Evolutionary conservation across 1,139 yeast species (phyloP), one percentile per base, ranked within the genome.

Genomic region (Yamadazyma dushanensis): DNA sequence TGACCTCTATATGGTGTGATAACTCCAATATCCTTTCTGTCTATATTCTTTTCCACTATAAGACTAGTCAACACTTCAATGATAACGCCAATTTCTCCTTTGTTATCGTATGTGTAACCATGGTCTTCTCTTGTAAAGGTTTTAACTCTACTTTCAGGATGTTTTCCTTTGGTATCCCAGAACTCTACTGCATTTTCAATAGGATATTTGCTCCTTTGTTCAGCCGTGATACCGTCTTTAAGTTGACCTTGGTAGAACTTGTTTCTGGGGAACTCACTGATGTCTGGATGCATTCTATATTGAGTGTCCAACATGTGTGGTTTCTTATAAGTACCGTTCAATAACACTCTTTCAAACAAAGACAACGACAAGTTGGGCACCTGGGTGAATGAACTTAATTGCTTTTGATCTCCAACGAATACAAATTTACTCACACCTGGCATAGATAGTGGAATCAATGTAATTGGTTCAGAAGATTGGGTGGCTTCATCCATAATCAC

Each of bases 1-100:
- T 83, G 89, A 0, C 86, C 87, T 36, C 86, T 73, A 52, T 83
- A 83, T 9, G 88, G 87, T 1, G 89, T 82, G 39, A 83, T 78
- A 15, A 83, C 64, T 43, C 87, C 86, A 38, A 82, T 81, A 24
- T 77, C 71, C 2, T 63, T 57, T 21, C 71, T 65, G 2, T 61
- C 47, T 16, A 82, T 69, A 6, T 71, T 68, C 49, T 80, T 79
- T 30, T 78, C 82, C 40, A 70, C 63, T 16, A 80, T 67, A 41
- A 82, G 62, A 16, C 61, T 63, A 36, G 66, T 72, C 32, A 82
- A 52, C 0, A 73, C 62, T 39, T 73, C 64, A 21, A 70, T 51
- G 18, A 82, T 66, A 31, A 61, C 58, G 2, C 62, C 56, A 6
- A 74, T 72, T 53, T 83, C 89, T 31, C 75, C 73, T 13, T 50